These are phyloP conservation scores for Metschnikowia colocasiae DNA, from an alignment of 805 yeast genomes.

Conservation along the genomic window DNA sequence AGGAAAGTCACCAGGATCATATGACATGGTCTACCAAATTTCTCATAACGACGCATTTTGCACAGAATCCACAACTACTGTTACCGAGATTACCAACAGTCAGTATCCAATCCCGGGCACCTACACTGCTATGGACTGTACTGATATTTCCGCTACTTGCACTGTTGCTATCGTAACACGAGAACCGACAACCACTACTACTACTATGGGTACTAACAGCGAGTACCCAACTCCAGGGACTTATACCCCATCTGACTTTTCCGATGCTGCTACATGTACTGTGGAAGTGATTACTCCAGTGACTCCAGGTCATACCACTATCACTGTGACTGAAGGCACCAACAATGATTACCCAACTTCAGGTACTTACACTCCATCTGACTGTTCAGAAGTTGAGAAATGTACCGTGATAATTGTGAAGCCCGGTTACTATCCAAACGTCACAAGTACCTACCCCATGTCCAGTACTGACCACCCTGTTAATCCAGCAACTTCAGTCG, in stretches of 20 bases:
- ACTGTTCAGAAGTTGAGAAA: not conserved
- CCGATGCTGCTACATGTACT: not conserved
- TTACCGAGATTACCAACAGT: no score
- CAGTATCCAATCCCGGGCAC: no score
- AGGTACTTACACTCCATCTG: not conserved
- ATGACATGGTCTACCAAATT: slow-evolving; percentile 5
- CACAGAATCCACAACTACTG: no score
- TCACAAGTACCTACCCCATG: no score
- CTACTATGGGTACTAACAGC: not conserved
- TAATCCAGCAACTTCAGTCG: not conserved
- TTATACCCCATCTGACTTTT: not conserved
- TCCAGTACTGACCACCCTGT: not conserved
- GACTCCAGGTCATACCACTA: not conserved
- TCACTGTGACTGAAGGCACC: not conserved
- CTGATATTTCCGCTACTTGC: no score
- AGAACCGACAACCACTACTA: slow-evolving; percentile 7
- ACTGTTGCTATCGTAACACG: no score
- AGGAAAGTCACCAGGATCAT: not conserved
- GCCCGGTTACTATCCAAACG: not conserved
- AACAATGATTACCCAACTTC: not conserved
- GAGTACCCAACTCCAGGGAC: not conserved
- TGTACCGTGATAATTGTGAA: not conserved
- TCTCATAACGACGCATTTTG: not conserved
- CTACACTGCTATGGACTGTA: no score
- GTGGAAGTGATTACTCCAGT: not conserved